These are phyloP conservation scores for Euphorbia schlechtendalii DNA, from an alignment of 441 rosid genomes.

Conservation along the genomic window DNA sequence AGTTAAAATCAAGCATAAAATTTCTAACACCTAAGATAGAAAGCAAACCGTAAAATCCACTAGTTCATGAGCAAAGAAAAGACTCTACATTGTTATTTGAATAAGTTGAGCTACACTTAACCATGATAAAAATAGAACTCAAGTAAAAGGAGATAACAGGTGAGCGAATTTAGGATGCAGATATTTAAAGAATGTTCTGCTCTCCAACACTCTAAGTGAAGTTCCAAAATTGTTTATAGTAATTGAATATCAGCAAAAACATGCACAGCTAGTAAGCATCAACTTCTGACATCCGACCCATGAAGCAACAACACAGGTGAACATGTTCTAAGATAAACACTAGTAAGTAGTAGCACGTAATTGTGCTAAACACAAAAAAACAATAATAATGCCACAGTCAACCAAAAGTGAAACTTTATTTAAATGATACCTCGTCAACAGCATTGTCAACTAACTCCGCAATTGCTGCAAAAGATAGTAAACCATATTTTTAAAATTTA, in stretches of 20 bases:
- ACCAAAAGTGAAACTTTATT: slow-evolving; percentile 3
- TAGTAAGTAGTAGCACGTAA: neutral
- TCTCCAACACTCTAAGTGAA: neutral
- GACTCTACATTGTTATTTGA: neutral
- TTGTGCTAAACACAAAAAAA: neutral
- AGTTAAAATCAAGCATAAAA: neutral
- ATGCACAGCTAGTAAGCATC: neutral
- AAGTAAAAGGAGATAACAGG: neutral
- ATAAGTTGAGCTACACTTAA: neutral
- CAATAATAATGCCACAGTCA: neutral
- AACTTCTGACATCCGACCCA: neutral
- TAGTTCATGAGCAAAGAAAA: neutral
- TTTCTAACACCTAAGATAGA: neutral
- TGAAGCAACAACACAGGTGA: neutral
- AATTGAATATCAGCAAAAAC: neutral
- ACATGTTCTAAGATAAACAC: neutral
- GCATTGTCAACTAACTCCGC: slow-evolving; percentile 96
- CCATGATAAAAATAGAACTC: neutral
- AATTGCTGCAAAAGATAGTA: slow-evolving; percentile 53
- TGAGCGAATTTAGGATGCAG: neutral
- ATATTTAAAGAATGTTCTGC: neutral
- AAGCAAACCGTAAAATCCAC: neutral
- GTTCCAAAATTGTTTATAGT: neutral
- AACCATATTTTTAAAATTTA: neutral
- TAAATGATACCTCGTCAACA: slow-evolving; percentile 68